phyloP scores from a whole-genome alignment of 208 protist species.

The Herpetomonas samuelpessoai region DNA sequence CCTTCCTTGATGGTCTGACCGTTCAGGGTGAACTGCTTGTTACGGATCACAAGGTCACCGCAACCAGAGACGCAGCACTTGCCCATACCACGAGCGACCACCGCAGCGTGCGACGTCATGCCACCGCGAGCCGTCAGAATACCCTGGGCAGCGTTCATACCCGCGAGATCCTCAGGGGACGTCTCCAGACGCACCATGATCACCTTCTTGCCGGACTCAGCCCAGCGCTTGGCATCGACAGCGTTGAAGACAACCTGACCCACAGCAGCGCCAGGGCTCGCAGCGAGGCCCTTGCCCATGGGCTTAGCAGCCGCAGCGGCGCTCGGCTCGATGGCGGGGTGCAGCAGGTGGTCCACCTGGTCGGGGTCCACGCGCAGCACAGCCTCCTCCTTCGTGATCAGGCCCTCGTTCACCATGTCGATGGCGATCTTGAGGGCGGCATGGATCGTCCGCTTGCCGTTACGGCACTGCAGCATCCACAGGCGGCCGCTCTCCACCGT shows the following conservation, averaged over 20 bases:
- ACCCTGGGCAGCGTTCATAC: conserved; percentile 88
- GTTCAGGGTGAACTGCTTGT: conserved; percentile 62
- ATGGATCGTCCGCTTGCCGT: conserved; percentile 92
- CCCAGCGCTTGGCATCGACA: conserved; percentile 61
- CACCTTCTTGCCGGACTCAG: conserved; percentile 56
- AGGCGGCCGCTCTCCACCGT: conserved; percentile 93
- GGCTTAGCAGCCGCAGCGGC: conserved; percentile 40
- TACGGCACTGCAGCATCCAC: conserved; percentile 95
- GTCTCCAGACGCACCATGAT: conserved; percentile 95
- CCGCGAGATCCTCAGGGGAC: conserved; percentile 92
- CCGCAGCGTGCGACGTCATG: conserved; percentile 96
- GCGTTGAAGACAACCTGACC: conserved; percentile 91
- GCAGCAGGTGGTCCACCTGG: conserved; percentile 90
- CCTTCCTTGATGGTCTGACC: conserved; percentile 67
- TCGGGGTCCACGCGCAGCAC: conserved; percentile 73
- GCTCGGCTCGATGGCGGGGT: conserved; percentile 78
- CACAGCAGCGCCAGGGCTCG: conserved; percentile 91
- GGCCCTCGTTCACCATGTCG: conserved; percentile 92
- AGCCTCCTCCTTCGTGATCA: conserved; percentile 89
- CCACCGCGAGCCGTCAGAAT: conserved; percentile 93
- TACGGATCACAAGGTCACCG: conserved; percentile 62
- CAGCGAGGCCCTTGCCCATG: conserved; percentile 91
- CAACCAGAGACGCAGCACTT: conserved; percentile 94
- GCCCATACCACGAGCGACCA: conserved; percentile 95
- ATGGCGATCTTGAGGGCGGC: conserved; percentile 87